These are phyloP conservation scores for Verticillium isaacii DNA, from an alignment of 2,329 filamentous ascomycete species.

Conservation along the genomic window DNA sequence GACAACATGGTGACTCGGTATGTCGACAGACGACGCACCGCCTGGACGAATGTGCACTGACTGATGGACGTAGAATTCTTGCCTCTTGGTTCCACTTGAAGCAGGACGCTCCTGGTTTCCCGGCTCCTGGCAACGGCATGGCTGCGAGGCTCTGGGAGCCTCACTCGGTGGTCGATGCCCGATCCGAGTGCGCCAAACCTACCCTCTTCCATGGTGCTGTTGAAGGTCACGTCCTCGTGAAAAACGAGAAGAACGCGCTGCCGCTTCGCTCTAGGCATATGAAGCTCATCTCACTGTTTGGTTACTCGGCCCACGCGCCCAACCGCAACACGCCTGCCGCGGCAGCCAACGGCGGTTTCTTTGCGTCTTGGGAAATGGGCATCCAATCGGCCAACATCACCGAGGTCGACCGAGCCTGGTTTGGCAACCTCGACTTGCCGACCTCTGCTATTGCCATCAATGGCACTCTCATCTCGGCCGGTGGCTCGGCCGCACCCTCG, in stretches of 20 bases:
- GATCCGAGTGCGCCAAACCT: slow-evolving; percentile 36
- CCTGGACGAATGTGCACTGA: not conserved
- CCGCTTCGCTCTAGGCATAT: slow-evolving; percentile 52
- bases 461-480: slow-evolving; percentile 34
- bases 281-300: slow-evolving; percentile 46
- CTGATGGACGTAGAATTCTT: slow-evolving; percentile 27
- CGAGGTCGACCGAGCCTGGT: not conserved
- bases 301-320: slow-evolving; percentile 56
- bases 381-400: not conserved
- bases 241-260: slow-evolving; percentile 61
- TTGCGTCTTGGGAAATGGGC: not conserved
- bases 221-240: slow-evolving; percentile 65
- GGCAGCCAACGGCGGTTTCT: not conserved
- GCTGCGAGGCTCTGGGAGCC: slow-evolving; percentile 52
- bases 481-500: slow-evolving; percentile 25
- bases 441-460: slow-evolving; percentile 35
- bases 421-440: slow-evolving; percentile 23
- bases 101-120: slow-evolving; percentile 24
- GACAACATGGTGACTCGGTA: slow-evolving; percentile 53
- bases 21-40: not conserved
- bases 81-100: slow-evolving; percentile 52
- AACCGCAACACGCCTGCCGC: slow-evolving; percentile 32
- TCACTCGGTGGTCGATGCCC: slow-evolving; percentile 44
- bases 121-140: slow-evolving; percentile 44
- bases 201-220: slow-evolving; percentile 44